Conservation (phyloP, 2,329 filamentous ascomycete genomes). For the Colletotrichum echinochloae region DNA sequence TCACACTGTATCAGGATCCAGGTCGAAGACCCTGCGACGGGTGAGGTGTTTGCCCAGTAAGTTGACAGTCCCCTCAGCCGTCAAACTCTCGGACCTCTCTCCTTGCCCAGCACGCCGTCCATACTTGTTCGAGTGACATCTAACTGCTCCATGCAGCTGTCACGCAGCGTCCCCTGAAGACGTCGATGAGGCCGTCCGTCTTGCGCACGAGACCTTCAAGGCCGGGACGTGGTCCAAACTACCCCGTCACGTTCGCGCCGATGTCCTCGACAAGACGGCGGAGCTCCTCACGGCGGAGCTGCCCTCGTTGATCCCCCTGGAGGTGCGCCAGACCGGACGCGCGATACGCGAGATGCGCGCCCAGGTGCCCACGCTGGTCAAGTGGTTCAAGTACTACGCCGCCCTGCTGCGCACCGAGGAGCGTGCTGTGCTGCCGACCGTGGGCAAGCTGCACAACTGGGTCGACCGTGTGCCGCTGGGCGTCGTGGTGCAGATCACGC, state of each 20-base stretch:
- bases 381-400: constrained; percentile 80
- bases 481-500: constrained; percentile 68
- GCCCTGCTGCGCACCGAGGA: constrained; percentile 75
- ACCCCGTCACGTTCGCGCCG: constrained; percentile 68
- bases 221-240: constrained; percentile 68
- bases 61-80: constrained; percentile 36
- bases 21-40: constrained; percentile 65
- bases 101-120: background rate
- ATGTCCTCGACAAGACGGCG: constrained; percentile 71
- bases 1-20: constrained; percentile 55
- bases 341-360: constrained; percentile 77
- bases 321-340: constrained; percentile 76
- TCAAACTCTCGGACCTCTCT: background rate
- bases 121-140: constrained; percentile 5
- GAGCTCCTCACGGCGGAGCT: constrained; percentile 64
- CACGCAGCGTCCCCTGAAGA: constrained; percentile 60
- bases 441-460: constrained; percentile 69
- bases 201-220: constrained; percentile 60
- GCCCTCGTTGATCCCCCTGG: constrained; percentile 68
- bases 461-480: constrained; percentile 66
- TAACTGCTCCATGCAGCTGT: constrained; percentile 51
- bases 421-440: constrained; percentile 73
- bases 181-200: constrained; percentile 55
- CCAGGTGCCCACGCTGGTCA: constrained; percentile 73
- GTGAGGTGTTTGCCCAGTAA: constrained; percentile 64